Conservation (phyloP, 192 early-diverging fungal species). For the Coemansia sp. region DNA sequence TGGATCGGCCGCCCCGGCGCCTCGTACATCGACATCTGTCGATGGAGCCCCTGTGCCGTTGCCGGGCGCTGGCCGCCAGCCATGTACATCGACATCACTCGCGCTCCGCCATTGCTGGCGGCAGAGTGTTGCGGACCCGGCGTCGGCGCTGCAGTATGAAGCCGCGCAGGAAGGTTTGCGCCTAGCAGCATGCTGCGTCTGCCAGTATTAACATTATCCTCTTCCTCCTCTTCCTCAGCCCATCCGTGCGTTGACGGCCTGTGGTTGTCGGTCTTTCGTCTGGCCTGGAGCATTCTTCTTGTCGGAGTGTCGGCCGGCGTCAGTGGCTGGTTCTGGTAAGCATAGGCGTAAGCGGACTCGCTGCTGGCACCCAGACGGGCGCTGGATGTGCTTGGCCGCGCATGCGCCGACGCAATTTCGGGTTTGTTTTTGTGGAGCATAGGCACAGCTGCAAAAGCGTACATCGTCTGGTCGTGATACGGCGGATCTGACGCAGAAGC, state of each 20-base stretch:
- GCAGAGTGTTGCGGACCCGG: background rate
- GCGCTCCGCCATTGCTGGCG: background rate
- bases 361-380: constrained; percentile 11
- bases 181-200: background rate
- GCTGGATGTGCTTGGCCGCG: constrained; percentile 36
- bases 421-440: constrained; percentile 2
- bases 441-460: constrained; percentile 10
- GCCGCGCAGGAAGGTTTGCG: background rate
- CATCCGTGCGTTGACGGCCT: background rate
- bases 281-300: background rate
- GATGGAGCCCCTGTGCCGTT: constrained; percentile 10
- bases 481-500: background rate
- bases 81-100: constrained; percentile 30
- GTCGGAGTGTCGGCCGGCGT: background rate
- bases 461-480: background rate
- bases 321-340: background rate
- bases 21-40: constrained; percentile 41
- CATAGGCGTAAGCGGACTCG: background rate
- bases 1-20: constrained; percentile 25
- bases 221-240: background rate
- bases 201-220: too few relatives aligned
- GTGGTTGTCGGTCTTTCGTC: constrained; percentile 7
- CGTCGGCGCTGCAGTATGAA: constrained; percentile 4
- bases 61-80: constrained; percentile 11
- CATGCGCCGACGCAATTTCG: background rate